Conservation (phyloP, 257 asterid genomes). For the Solanum virginianum region DNA sequence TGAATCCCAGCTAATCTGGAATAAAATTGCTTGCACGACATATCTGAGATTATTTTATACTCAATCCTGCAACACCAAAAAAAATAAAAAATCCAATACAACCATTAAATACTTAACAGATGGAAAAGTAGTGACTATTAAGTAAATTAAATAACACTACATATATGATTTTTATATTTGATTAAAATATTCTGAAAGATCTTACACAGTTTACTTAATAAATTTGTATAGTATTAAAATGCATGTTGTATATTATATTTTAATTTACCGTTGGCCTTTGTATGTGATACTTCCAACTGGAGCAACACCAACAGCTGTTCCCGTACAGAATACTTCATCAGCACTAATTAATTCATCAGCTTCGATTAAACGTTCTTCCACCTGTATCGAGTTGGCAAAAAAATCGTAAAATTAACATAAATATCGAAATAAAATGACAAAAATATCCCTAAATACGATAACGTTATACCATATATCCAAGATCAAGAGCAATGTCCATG, state of each 20-base stretch:
- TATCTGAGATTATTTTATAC: conserved; percentile 25
- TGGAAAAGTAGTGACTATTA: not conserved
- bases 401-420: not conserved
- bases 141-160: not conserved
- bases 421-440: too few species aligned
- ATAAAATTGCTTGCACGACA: conserved; percentile 22
- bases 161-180: not conserved
- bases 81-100: not conserved
- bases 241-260: not conserved
- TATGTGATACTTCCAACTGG: conserved; percentile 67
- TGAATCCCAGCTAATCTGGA: conserved; percentile 41
- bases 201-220: not conserved
- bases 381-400: conserved; percentile 15
- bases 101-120: not conserved
- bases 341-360: conserved; percentile 58
- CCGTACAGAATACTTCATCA: conserved; percentile 86
- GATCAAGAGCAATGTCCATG: conserved; percentile 56
- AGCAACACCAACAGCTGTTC: conserved; percentile 91
- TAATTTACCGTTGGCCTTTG: conserved; percentile 39
- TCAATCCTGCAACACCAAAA: conserved; percentile 26
- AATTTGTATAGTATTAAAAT: not conserved
- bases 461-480: conserved; percentile 34
- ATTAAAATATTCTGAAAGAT: not conserved
- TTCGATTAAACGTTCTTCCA: conserved; percentile 51
- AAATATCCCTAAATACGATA: not conserved